Percentiles rank a stretch among this genome's conserved stretches.
phyloP scores from a whole-genome alignment of 257 asterid species.

The Verbena officinalis region DNA sequence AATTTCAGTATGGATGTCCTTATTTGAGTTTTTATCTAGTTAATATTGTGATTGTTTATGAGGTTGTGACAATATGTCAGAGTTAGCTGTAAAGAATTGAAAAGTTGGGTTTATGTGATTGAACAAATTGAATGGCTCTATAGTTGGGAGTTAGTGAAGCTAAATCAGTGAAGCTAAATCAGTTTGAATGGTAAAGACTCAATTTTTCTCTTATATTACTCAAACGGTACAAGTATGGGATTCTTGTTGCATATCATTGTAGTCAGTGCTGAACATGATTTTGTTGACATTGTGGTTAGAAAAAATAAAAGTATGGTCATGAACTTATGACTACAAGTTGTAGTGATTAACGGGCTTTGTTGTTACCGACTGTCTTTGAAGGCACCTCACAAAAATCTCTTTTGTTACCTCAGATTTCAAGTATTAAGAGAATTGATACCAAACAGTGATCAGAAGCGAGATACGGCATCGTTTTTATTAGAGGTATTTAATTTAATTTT shows the following conservation, averaged over 20 bases:
- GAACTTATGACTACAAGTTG: neutral
- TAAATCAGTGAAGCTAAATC: neutral
- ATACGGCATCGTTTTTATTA: conserved; percentile 69
- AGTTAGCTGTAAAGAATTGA: neutral
- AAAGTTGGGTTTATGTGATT: neutral
- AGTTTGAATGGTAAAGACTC: neutral
- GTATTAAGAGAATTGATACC: conserved; percentile 72
- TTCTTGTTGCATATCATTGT: neutral
- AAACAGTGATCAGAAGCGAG: conserved; percentile 66
- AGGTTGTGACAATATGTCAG: neutral
- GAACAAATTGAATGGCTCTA: neutral
- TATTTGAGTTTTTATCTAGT: no score
- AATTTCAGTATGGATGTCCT: no score
- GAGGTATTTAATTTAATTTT: conserved; percentile 44
- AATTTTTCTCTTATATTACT: neutral
- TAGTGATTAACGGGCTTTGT: neutral
- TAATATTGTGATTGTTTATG: neutral
- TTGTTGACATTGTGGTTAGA: neutral
- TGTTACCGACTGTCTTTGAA: neutral
- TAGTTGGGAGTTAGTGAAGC: neutral
- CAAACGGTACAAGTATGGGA: neutral
- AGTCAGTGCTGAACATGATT: neutral
- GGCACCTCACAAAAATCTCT: conserved; percentile 7
- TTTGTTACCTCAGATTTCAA: conserved; percentile 51
- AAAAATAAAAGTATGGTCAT: neutral